These are phyloP conservation scores for Sinapis alba DNA, from an alignment of 441 rosid genomes.

Conservation along the genomic window DNA sequence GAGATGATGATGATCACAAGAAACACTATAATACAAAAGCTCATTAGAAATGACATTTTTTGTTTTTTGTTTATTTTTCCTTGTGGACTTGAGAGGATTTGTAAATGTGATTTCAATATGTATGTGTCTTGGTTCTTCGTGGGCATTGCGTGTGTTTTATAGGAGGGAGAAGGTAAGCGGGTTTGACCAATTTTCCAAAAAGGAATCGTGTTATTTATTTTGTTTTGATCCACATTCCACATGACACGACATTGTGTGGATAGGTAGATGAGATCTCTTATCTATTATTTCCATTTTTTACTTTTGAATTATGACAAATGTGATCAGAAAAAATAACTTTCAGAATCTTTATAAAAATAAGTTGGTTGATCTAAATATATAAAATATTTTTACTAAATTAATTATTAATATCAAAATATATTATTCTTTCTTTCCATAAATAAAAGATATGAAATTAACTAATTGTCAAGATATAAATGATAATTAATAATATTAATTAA, in stretches of 20 bases:
- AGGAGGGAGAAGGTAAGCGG: constrained; percentile 2
- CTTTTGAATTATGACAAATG: too few species aligned
- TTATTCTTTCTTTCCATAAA: too few species aligned
- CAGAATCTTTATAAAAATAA: too few species aligned
- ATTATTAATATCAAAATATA: too few species aligned
- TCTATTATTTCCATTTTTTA: background rate
- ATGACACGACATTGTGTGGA: background rate
- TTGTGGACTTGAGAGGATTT: background rate
- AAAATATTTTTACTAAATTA: too few species aligned
- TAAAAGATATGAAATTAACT: too few species aligned
- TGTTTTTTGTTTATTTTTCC: background rate
- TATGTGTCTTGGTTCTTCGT: constrained; percentile 1
- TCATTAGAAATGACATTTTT: constrained; percentile 23
- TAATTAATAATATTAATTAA: too few species aligned
- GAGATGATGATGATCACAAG: constrained; percentile 22
- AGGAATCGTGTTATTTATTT: background rate
- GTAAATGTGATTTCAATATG: background rate
- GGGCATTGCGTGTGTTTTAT: constrained; percentile 26
- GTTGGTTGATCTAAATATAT: too few species aligned
- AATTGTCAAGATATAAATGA: too few species aligned
- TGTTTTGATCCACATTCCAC: background rate
- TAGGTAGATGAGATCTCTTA: background rate
- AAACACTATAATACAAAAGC: background rate
- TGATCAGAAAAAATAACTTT: too few species aligned
- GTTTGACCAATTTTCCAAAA: constrained; percentile 1